Conservation (phyloP, 305 asterid genomes). For the Petunia hybrid region DNA sequence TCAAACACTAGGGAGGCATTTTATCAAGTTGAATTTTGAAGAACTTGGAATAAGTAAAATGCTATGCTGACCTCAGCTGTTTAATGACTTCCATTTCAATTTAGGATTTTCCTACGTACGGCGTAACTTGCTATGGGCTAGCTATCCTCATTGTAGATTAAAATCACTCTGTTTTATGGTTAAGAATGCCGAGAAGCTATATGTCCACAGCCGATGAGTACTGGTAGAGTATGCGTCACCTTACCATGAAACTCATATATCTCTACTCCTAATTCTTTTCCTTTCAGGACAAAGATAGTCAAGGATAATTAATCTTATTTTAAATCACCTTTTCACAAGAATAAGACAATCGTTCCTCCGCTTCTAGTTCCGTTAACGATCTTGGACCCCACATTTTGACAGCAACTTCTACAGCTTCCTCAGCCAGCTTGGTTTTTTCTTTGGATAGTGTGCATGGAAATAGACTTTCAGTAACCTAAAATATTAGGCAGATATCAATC, state of each 20-base stretch:
- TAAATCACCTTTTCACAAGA: constrained; percentile 91
- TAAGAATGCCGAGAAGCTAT: constrained; percentile 13
- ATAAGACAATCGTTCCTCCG: constrained; percentile 95
- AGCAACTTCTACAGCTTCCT: constrained; percentile 90
- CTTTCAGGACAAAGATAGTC: constrained; percentile 32
- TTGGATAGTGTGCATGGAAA: constrained; percentile 85
- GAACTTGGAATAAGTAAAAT: constrained; percentile 17
- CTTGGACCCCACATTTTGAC: constrained; percentile 86
- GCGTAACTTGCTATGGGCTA: not conserved
- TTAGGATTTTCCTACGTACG: not conserved
- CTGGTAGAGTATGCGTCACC: not conserved
- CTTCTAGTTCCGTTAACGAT: constrained; percentile 94
- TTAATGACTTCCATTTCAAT: constrained; percentile 19
- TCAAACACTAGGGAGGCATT: not conserved
- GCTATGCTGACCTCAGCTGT: not conserved
- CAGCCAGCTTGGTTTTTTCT: constrained; percentile 73
- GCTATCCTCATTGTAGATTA: constrained; percentile 25
- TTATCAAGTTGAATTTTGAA: constrained; percentile 9
- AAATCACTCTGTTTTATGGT: constrained; percentile 1
- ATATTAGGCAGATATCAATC: constrained; percentile 34
- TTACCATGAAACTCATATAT: not conserved
- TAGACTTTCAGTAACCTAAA: constrained; percentile 87
- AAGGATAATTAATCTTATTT: constrained; percentile 9
- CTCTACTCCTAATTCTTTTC: constrained; percentile 20
- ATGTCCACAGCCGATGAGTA: not conserved